These are phyloP conservation scores for Didymella glomerata DNA, from an alignment of 2,329 filamentous ascomycete species.

Conservation along the genomic window DNA sequence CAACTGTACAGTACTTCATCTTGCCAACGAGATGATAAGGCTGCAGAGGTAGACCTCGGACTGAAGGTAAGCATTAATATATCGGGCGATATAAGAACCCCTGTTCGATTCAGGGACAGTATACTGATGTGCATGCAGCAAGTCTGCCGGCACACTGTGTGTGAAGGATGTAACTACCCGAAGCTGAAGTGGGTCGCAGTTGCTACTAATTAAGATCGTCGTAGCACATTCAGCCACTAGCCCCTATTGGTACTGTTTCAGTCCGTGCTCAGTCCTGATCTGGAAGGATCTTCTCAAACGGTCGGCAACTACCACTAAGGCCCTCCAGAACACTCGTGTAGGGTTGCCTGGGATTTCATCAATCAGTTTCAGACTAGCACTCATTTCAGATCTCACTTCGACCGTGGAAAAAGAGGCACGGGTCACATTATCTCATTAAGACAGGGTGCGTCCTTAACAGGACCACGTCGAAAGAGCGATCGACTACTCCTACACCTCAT, in stretches of 20 bases:
- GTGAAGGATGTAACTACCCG: not conserved
- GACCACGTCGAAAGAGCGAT: not conserved
- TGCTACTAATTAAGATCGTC: conserved; percentile 5
- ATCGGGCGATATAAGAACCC: not conserved
- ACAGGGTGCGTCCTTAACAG: not conserved
- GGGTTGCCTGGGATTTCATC: not conserved
- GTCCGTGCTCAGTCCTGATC: not conserved
- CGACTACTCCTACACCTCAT: not conserved
- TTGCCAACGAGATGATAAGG: not conserved
- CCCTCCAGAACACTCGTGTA: not conserved
- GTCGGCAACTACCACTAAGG: not conserved
- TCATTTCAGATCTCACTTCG: not conserved
- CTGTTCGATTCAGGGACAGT: not conserved
- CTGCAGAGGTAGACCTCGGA: not conserved
- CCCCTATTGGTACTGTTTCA: not conserved
- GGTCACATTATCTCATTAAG: not conserved
- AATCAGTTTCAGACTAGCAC: not conserved
- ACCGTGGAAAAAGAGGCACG: not conserved
- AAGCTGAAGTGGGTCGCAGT: not conserved
- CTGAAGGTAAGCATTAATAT: conserved; percentile 1
- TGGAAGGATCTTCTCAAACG: not conserved
- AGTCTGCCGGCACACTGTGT: not conserved
- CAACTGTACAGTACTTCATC: conserved; percentile 10
- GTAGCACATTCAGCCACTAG: not conserved
- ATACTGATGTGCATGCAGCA: not conserved